phyloP scores from a whole-genome alignment of 495 filamentous ascomycete species.

The Bryoglossum gracile region DNA sequence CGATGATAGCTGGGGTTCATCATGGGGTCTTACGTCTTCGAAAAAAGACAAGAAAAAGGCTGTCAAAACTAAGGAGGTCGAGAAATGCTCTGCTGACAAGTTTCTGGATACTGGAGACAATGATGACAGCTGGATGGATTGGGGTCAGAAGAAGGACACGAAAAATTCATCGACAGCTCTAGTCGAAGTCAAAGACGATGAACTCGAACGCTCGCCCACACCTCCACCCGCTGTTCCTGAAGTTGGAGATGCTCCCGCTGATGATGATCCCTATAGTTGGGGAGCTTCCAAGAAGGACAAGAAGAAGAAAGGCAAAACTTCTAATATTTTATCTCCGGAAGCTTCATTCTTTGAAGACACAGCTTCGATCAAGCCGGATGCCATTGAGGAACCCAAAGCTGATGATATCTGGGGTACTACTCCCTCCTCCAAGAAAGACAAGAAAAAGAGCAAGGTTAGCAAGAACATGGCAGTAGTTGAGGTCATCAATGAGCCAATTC shows the following conservation, averaged over 20 bases:
- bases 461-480: slow-evolving; percentile 37
- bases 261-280: slow-evolving; percentile 30
- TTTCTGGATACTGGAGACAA: slow-evolving; percentile 15
- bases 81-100: slow-evolving; percentile 9
- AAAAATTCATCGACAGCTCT: slow-evolving; percentile 22
- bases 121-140: slow-evolving; percentile 26
- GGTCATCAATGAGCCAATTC: slow-evolving; percentile 29
- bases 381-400: slow-evolving; percentile 37
- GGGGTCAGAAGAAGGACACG: slow-evolving; percentile 22
- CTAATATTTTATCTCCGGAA: slow-evolving; percentile 2
- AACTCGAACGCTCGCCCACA: slow-evolving; percentile 23
- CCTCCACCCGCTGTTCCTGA: slow-evolving; percentile 31
- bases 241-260: slow-evolving; percentile 23
- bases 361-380: slow-evolving; percentile 33
- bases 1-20: slow-evolving; percentile 29
- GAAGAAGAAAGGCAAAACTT: slow-evolving; percentile 32
- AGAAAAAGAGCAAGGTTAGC: slow-evolving; percentile 37
- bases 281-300: slow-evolving; percentile 31
- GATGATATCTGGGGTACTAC: slow-evolving; percentile 35
- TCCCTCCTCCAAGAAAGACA: slow-evolving; percentile 34
- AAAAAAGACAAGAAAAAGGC: slow-evolving; percentile 22
- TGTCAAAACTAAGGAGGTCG: slow-evolving; percentile 9
- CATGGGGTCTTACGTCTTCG: slow-evolving; percentile 19
- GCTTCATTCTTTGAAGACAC: slow-evolving; percentile 23
- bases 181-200: slow-evolving; percentile 25